These are phyloP conservation scores for Zymoseptoria pseudotritici DNA, from an alignment of 2,329 filamentous ascomycete species.

Conservation along the genomic window DNA sequence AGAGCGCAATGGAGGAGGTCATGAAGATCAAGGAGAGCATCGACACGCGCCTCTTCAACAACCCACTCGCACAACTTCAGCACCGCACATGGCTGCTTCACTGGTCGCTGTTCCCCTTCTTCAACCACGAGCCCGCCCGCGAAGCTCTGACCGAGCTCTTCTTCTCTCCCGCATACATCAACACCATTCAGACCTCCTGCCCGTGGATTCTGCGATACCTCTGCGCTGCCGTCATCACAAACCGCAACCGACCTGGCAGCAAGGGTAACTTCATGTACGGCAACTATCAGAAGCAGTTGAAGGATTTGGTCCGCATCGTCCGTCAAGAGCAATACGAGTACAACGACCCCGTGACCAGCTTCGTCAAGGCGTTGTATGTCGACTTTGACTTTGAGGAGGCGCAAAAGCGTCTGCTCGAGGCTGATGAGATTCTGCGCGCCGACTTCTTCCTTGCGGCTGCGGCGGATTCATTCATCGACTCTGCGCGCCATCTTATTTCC, in stretches of 20 bases:
- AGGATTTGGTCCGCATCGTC: constrained; percentile 92
- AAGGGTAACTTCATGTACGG: constrained; percentile 91
- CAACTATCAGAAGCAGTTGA: constrained; percentile 96
- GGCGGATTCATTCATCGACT: constrained; percentile 84
- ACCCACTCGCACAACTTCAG: constrained; percentile 88
- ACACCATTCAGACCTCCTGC: constrained; percentile 97
- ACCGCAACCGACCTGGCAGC: constrained; percentile 67
- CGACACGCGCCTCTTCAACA: constrained; percentile 91
- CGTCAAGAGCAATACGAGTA: constrained; percentile 98
- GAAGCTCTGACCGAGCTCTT: constrained; percentile 91
- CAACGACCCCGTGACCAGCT: constrained; percentile 88
- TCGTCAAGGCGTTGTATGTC: constrained; percentile 91
- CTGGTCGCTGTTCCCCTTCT: constrained; percentile 98
- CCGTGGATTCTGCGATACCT: constrained; percentile 96
- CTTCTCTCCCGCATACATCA: constrained; percentile 96
- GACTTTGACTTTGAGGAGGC: constrained; percentile 97
- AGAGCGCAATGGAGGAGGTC: constrained; percentile 82
- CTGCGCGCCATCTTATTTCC: constrained; percentile 91
- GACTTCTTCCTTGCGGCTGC: constrained; percentile 92
- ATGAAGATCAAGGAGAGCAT: constrained; percentile 86
- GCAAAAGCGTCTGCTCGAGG: constrained; percentile 75
- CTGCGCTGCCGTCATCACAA: constrained; percentile 88
- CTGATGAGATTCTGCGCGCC: constrained; percentile 81
- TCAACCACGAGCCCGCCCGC: constrained; percentile 89
- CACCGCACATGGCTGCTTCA: constrained; percentile 96